Conservation (phyloP, 495 filamentous ascomycete species). For the Neurospora sp. region DNA sequence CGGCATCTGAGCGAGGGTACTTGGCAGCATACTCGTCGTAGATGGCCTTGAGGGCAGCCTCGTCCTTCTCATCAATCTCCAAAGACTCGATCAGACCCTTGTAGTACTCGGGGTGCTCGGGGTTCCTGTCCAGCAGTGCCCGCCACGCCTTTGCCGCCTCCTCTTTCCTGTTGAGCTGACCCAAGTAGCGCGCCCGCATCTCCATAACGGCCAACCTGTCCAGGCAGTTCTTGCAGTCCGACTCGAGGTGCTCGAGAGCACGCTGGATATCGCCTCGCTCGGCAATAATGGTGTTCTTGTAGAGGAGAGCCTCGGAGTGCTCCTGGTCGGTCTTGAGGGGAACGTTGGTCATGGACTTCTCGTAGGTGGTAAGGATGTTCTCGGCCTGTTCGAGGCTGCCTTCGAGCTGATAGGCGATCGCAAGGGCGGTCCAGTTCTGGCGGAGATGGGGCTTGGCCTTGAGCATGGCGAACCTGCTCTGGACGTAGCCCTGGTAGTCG, state of each 20-base stretch:
- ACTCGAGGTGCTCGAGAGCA: slow-evolving; percentile 80
- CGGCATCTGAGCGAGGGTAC: slow-evolving; percentile 72
- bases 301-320: slow-evolving; percentile 90
- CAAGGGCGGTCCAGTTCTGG: slow-evolving; percentile 93
- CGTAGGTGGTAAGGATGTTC: slow-evolving; percentile 80
- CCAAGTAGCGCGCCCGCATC: slow-evolving; percentile 72
- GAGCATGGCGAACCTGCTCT: slow-evolving; percentile 76
- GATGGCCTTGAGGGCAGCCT: slow-evolving; percentile 51
- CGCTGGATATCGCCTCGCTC: slow-evolving; percentile 69
- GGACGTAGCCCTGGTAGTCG: slow-evolving; percentile 87
- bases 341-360: slow-evolving; percentile 74
- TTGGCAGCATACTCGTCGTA: slow-evolving; percentile 78
- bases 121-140: slow-evolving; percentile 71
- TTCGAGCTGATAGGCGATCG: slow-evolving; percentile 81
- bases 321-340: slow-evolving; percentile 72
- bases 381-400: slow-evolving; percentile 81
- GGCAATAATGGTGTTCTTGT: slow-evolving; percentile 92
- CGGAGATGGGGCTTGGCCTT: slow-evolving; percentile 66
- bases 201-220: slow-evolving; percentile 90
- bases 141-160: slow-evolving; percentile 79
- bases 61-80: slow-evolving; percentile 51
- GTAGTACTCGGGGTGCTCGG: slow-evolving; percentile 83
- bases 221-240: slow-evolving; percentile 61
- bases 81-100: slow-evolving; percentile 59
- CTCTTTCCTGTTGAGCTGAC: slow-evolving; percentile 63